Percentiles rank a stretch among this genome's conserved stretches.
phyloP scores from a whole-genome alignment of 805 yeast genomes.

The Kuraishia capsulata region DNA sequence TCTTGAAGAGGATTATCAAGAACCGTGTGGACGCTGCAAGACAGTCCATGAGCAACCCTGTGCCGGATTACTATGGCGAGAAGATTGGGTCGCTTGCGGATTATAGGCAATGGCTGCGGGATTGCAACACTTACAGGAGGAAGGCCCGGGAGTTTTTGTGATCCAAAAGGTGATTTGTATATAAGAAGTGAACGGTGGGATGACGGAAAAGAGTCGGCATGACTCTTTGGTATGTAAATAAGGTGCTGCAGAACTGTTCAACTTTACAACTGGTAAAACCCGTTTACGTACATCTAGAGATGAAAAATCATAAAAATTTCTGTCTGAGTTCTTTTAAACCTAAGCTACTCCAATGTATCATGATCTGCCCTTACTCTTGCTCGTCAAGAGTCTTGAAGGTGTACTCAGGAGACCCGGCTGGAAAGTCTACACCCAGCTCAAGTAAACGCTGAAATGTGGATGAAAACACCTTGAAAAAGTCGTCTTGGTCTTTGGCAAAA shows the following conservation, averaged over 20 bases:
- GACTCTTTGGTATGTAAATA: background rate
- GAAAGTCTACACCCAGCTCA: slow-evolving; percentile 70
- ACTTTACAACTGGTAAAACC: background rate
- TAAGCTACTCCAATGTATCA: no score
- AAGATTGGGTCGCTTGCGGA: slow-evolving; percentile 78
- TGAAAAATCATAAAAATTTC: background rate
- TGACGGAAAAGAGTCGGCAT: background rate
- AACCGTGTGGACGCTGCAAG: slow-evolving; percentile 90
- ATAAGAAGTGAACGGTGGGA: background rate
- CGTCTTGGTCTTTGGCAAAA: slow-evolving; percentile 39
- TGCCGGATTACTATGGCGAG: slow-evolving; percentile 98
- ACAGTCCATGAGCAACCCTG: slow-evolving; percentile 87
- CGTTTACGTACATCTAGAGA: no score
- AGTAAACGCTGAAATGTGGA: slow-evolving; percentile 37
- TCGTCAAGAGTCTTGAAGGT: slow-evolving; percentile 63
- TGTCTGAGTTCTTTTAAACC: no score
- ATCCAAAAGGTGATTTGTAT: slow-evolving; percentile 5
- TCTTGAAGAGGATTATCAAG: slow-evolving; percentile 61
- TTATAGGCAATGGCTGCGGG: slow-evolving; percentile 94
- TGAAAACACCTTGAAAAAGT: slow-evolving; percentile 41
- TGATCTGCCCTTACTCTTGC: slow-evolving; percentile 34
- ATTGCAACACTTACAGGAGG: slow-evolving; percentile 83
- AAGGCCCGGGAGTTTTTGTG: slow-evolving; percentile 68
- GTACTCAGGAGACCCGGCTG: slow-evolving; percentile 32
- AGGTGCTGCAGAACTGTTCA: background rate